A percentile compares a stretch with the other conserved stretches of the same genome.
Conservation (phyloP, 1,284 basidiomycete genomes). For the Moesziomyces aphidis region DNA sequence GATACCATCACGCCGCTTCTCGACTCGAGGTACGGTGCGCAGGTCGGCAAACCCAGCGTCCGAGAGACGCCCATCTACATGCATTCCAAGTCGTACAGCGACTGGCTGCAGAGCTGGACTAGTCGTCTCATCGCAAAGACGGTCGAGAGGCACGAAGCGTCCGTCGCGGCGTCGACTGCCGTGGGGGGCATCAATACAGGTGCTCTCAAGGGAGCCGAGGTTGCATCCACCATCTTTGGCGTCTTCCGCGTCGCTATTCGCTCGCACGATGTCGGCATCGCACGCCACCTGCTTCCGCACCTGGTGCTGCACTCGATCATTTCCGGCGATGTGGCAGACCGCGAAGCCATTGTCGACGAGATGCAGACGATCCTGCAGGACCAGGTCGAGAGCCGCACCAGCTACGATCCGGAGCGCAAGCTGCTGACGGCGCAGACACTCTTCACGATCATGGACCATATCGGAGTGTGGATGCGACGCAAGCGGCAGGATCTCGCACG, state of each 20-base stretch:
- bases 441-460: constrained; percentile 93
- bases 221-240: constrained; percentile 76
- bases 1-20: constrained; percentile 88
- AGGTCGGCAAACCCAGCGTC: constrained; percentile 39
- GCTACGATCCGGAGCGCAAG: constrained; percentile 55
- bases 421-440: constrained; percentile 77
- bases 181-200: neutral
- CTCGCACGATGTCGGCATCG: constrained; percentile 90
- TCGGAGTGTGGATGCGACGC: constrained; percentile 85
- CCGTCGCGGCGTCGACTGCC: constrained; percentile 15
- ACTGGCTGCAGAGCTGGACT: constrained; percentile 95
- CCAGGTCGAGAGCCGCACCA: constrained; percentile 73
- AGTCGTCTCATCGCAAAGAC: constrained; percentile 78
- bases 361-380: constrained; percentile 86
- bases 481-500: constrained; percentile 66
- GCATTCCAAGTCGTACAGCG: constrained; percentile 82
- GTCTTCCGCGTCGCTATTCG: constrained; percentile 83
- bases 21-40: constrained; percentile 61
- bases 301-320: constrained; percentile 88
- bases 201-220: constrained; percentile 60
- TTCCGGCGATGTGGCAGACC: constrained; percentile 76
- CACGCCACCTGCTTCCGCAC: constrained; percentile 90
- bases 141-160: constrained; percentile 42
- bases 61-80: constrained; percentile 74
- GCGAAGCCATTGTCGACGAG: constrained; percentile 77